Base-by-base conservation (phyloP, 164 flowering plant species). In the Amborella trichopoda region DNA sequence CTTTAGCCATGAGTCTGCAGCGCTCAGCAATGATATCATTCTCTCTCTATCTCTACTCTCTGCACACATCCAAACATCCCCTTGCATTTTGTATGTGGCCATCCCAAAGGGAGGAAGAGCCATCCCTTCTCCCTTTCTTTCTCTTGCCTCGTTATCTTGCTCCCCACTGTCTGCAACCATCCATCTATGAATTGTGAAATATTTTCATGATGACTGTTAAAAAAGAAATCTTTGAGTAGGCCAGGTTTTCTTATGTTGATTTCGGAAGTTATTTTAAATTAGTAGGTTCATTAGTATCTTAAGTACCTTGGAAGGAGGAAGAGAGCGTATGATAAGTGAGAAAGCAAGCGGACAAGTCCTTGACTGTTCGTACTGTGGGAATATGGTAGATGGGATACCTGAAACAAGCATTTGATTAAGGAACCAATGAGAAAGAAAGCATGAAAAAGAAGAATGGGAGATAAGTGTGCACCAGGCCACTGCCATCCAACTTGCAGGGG, bases 401-500 rank as follows among this genome's bases (percentile, higher is more conserved):
- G 54, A 27, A 30, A 30, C 1, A 44, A 22, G 2, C 4, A 32
- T 32, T 22, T 12, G 22, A 42, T 4, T 23, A 34, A 11, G 1
- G 4, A 37, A 10, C 22, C 16, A 26, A 10, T 3, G 4, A 23
- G 21, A 32, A 3, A 27, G 32, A 21, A 48, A 32, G 13, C 26
- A 14, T 37, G 18, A 8, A 20, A 2, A 9, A 19, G 14, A 3
- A 12, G 26, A 8, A 4, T 23, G 2, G 3, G 2, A 42, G 19
- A 20, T 32, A 20, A 1, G 23, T 13, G 4, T 47, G 53, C 58
- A 80, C 88, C 88, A 80, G 22, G 80, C 68, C 37, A 80, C 74
- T 13, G 88, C 75, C 76, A 80, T 69, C 88, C 88, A 80, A 60
- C 88, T 80, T 34, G 88, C 88, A 2, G 88, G 84, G 9, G 78